Percentiles rank a stretch among this genome's conserved stretches.
Conservation (phyloP, 2,329 filamentous ascomycete species). For the Aaosphaeria arxii region DNA sequence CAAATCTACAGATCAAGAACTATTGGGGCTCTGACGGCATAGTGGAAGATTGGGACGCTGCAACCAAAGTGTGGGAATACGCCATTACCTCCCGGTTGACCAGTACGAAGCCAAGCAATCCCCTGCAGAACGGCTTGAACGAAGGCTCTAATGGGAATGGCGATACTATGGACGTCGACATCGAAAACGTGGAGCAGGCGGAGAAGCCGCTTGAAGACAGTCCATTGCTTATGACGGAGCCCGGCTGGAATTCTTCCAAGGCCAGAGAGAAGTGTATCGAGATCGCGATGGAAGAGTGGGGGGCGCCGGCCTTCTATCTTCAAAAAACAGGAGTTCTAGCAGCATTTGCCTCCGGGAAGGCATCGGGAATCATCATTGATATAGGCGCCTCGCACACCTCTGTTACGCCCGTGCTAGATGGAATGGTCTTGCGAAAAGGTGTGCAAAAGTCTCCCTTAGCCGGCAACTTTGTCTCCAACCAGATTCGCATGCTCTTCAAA, state of each 20-base stretch:
- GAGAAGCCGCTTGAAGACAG: slow-evolving; percentile 81
- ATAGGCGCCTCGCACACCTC: slow-evolving; percentile 85
- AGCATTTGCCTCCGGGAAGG: slow-evolving; percentile 89
- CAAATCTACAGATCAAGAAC: slow-evolving; percentile 80
- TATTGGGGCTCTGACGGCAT: slow-evolving; percentile 86
- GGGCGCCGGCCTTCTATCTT: slow-evolving; percentile 90
- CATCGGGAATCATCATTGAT: slow-evolving; percentile 88
- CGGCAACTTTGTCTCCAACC: slow-evolving; percentile 84
- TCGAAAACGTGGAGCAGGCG: slow-evolving; percentile 61
- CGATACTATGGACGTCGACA: slow-evolving; percentile 56
- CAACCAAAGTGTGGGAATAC: slow-evolving; percentile 87
- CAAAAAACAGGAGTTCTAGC: slow-evolving; percentile 85
- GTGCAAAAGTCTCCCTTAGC: slow-evolving; percentile 82
- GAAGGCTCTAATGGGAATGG: slow-evolving; percentile 58
- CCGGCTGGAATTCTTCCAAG: slow-evolving; percentile 86
- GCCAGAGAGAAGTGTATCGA: slow-evolving; percentile 92
- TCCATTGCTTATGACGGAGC: slow-evolving; percentile 89
- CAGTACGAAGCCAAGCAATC: slow-evolving; percentile 66
- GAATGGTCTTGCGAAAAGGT: slow-evolving; percentile 85
- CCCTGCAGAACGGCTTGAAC: slow-evolving; percentile 76
- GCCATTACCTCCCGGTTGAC: slow-evolving; percentile 86
- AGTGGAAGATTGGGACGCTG: slow-evolving; percentile 95
- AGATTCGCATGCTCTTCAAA: slow-evolving; percentile 78
- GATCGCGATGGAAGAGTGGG: slow-evolving; percentile 96
- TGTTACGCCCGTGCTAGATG: slow-evolving; percentile 89